A percentile compares a stretch with the other conserved stretches of the same genome.
These are phyloP conservation scores for Phytophthora macrochlamydospora DNA, from an alignment of 352 stramenopile species.

Conservation along the genomic window DNA sequence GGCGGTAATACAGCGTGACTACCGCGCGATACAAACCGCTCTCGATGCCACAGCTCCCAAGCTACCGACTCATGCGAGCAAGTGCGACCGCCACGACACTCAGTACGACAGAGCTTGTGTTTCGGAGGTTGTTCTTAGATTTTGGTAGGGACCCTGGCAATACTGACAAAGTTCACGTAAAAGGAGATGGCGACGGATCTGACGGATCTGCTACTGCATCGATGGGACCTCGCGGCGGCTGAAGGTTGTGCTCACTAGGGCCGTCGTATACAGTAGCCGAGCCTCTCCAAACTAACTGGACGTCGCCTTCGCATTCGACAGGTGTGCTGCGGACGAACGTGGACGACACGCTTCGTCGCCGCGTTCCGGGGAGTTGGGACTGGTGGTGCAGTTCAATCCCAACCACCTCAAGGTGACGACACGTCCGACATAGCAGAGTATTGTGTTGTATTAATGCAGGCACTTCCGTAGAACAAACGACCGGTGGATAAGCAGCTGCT, in stretches of 20 bases:
- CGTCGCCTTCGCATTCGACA: conserved; percentile 7
- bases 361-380: conserved; percentile 38
- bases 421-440: background rate
- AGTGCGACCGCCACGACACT: no score
- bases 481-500: conserved; percentile 43
- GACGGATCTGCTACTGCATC: conserved; percentile 21
- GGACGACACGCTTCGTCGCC: conserved; percentile 37
- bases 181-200: conserved; percentile 5
- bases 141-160: no score
- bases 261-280: background rate
- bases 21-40: no score
- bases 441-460: background rate
- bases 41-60: no score
- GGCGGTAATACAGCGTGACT: no score
- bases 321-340: conserved; percentile 46
- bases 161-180: no score
- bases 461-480: conserved; percentile 41
- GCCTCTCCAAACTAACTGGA: background rate
- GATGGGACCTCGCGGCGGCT: conserved; percentile 25
- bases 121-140: no score
- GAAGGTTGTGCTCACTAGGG: conserved; percentile 8
- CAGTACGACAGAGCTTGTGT: no score
- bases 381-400: conserved; percentile 53
- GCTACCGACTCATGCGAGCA: no score
- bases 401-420: conserved; percentile 39